Conservation (phyloP, 257 asterid species). For the Rhazya stricta region DNA sequence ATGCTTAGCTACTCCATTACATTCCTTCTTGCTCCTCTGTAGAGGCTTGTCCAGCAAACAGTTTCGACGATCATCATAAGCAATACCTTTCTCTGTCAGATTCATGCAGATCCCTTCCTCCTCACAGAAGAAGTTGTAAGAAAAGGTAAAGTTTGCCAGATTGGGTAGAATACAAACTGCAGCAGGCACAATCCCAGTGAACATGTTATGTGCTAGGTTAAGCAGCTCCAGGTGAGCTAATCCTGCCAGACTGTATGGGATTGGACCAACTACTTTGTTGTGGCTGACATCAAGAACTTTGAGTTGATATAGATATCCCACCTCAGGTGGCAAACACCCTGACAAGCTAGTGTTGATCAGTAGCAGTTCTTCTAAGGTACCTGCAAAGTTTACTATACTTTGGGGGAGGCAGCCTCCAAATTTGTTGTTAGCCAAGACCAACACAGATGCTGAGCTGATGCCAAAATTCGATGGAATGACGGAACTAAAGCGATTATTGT, state of each 20-base stretch:
- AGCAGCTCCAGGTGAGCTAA: conserved; percentile 48
- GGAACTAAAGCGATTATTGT: conserved; percentile 47
- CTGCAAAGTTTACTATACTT: conserved; percentile 47
- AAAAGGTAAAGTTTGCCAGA: conserved; percentile 38
- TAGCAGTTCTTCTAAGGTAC: conserved; percentile 52
- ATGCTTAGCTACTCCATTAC: conserved; percentile 36
- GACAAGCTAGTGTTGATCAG: conserved; percentile 52
- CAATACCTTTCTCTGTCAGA: conserved; percentile 40
- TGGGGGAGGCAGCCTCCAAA: conserved; percentile 61
- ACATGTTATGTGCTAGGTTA: conserved; percentile 56
- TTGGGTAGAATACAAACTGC: conserved; percentile 58
- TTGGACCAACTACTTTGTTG: conserved; percentile 49
- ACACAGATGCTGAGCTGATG: conserved; percentile 46
- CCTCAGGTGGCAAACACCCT: conserved; percentile 62
- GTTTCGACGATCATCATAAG: conserved; percentile 51
- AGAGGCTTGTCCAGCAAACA: conserved; percentile 52
- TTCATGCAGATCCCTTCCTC: conserved; percentile 56
- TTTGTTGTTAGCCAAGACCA: conserved; percentile 64
- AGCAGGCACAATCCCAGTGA: conserved; percentile 52
- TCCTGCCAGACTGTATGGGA: conserved; percentile 59
- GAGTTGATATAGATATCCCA: conserved; percentile 56
- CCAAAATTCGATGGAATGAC: conserved; percentile 47
- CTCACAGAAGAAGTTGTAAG: conserved; percentile 55
- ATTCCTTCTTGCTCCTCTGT: conserved; percentile 70
- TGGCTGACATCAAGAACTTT: conserved; percentile 54